phyloP scores from a whole-genome alignment of 768 basidiomycete genomes.

The Suillus paluster region DNA sequence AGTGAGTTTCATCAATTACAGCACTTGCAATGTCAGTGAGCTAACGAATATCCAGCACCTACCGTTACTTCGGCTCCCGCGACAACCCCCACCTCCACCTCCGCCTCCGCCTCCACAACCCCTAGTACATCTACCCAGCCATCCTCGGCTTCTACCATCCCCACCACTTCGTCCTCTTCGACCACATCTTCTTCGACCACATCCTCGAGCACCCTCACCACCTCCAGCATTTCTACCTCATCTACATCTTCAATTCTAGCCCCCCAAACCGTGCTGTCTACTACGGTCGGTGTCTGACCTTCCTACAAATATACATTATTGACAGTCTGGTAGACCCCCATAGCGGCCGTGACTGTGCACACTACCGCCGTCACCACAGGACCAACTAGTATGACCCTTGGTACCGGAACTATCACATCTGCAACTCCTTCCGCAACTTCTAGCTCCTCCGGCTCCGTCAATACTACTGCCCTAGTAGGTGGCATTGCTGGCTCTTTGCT shows the following conservation, averaged over 20 bases:
- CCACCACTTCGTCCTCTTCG: constrained; percentile 14
- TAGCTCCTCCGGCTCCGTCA: constrained; percentile 40
- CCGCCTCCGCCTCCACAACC: constrained; percentile 23
- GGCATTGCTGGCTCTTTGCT: constrained; percentile 52
- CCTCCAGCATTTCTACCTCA: constrained; percentile 9
- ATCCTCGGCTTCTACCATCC: constrained; percentile 5
- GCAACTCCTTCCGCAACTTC: constrained; percentile 37
- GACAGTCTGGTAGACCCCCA: background rate
- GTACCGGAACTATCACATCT: constrained; percentile 10
- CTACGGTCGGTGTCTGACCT: background rate
- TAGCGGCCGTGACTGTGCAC: background rate
- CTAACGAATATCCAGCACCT: background rate
- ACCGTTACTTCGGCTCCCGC: constrained; percentile 13
- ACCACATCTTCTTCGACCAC: constrained; percentile 4
- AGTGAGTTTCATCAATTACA: background rate
- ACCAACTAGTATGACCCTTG: background rate
- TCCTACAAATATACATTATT: background rate
- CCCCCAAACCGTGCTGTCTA: background rate
- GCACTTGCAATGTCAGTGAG: constrained; percentile 7
- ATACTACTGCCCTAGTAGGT: constrained; percentile 35
- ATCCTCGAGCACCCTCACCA: constrained; percentile 4
- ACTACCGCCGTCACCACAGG: background rate
- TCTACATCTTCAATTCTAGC: constrained; percentile 7
- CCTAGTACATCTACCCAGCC: constrained; percentile 9
- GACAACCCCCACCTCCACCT: constrained; percentile 19